Conservation (phyloP, 257 asterid genomes). For the Nicotiana tomentosiformis region DNA sequence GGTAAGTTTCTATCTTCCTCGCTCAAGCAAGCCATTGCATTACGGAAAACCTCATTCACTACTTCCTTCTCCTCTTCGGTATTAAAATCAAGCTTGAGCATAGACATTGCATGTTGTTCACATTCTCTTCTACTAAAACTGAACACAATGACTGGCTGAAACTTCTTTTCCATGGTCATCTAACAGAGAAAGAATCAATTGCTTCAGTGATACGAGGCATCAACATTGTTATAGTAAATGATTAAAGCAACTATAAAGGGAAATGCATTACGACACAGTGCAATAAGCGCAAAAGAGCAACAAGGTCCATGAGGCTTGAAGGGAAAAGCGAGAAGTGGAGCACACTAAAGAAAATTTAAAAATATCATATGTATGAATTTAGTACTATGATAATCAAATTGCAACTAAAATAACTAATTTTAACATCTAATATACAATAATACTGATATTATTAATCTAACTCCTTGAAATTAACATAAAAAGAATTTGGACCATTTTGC, state of each 20-base stretch:
- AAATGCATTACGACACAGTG: not conserved
- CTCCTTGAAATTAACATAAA: not conserved
- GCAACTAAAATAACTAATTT: not conserved
- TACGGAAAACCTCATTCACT: conserved; percentile 82
- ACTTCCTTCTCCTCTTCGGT: conserved; percentile 74
- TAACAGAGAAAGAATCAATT: conserved; percentile 28
- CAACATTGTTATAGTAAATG: not conserved
- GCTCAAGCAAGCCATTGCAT: conserved; percentile 73
- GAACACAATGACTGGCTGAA: conserved; percentile 94
- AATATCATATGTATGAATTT: not conserved
- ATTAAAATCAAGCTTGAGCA: conserved; percentile 94
- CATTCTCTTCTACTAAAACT: conserved; percentile 99
- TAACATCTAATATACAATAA: not conserved
- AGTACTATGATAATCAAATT: not conserved
- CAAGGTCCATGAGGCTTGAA: not conserved
- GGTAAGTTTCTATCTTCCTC: conserved; percentile 95
- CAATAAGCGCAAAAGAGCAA: not conserved
- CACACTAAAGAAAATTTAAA: not conserved
- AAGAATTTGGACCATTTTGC: not conserved
- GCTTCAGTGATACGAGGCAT: conserved; percentile 12
- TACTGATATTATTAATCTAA: not conserved
- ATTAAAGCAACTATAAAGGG: not conserved
- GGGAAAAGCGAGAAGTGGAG: not conserved
- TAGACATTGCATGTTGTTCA: conserved; percentile 98
- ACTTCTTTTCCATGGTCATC: conserved; percentile 98